Evolutionary conservation across 768 basidiomycete genomes (phyloP), one percentile per base, ranked within the genome.

Genomic region (Lentinula sp.): DNA sequence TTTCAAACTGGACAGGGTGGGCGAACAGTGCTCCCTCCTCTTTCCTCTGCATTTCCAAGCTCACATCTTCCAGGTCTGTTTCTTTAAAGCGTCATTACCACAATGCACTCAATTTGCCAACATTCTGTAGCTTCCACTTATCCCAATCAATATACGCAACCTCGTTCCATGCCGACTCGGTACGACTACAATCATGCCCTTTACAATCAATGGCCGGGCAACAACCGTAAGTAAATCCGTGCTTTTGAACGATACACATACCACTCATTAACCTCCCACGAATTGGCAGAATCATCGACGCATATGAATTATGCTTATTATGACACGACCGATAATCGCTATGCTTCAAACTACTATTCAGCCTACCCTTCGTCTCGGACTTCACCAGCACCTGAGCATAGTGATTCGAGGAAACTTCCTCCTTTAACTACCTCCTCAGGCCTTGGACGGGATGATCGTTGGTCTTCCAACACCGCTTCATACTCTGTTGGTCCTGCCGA

Each of bases 11-110:
- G 86, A 81, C 88, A 90, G 85, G 88, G 89, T 90, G 88, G 88
- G 88, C 86, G 88, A 85, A 84, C 86, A 81, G 83, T 88, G 80
- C 85, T 90, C 75, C 89, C 88, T 86, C 85, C 88, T 85, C 79
- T 90, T 83, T 82, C 85, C 85, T 81, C 86, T 76, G 84, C 84
- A 70, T 87, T 88, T 87, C 87, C 87, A 88, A 85, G 84, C 86
- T 90, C 85, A 87, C 87, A 81, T 85, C 88, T 86, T 87, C 84
- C 88, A 90, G 88, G 88, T 90, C 85, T 83, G 88, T 89, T 81
- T 75, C 75, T 75, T 76, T 80, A 71, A 76, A 79, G 70, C 80
- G 74, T 70, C 60, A 55, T 69, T 68, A 66, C 70, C 73, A 70
- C 80, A 78, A 78, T 75, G 69, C 76, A 76, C 83, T 85, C 82